Evolutionary conservation across 1,139 yeast species (phyloP).

Genomic region (Kodamaea ohmeri): DNA sequence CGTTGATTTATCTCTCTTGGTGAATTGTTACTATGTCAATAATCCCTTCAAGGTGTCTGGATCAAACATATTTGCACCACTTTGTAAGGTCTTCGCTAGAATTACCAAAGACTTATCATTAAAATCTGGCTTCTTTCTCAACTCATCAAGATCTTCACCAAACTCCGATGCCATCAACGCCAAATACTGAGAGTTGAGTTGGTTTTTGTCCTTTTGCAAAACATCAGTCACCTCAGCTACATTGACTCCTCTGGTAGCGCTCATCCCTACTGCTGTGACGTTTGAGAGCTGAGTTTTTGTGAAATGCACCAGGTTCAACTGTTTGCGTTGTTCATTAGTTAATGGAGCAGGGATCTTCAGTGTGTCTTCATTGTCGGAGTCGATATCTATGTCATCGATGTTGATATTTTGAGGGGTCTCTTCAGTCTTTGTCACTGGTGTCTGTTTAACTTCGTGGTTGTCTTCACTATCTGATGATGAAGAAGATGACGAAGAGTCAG

Average conservation of each 20-base stretch:
- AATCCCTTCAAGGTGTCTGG: constrained; percentile 48
- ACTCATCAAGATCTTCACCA: constrained; percentile 60
- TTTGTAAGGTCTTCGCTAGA: constrained; percentile 63
- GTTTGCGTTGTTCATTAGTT: constrained; percentile 22
- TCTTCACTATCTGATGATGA: constrained; percentile 31
- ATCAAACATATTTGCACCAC: constrained; percentile 66
- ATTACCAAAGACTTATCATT: constrained; percentile 54
- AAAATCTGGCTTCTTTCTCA: constrained; percentile 67
- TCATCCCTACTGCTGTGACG: constrained; percentile 18
- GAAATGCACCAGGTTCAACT: constrained; percentile 27
- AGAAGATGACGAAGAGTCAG: constrained; percentile 46
- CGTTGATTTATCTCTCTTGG: neutral
- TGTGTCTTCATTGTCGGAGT: constrained; percentile 38
- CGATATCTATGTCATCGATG: constrained; percentile 35
- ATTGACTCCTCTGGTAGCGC: constrained; percentile 17
- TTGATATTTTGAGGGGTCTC: constrained; percentile 20
- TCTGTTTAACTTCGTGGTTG: constrained; percentile 10
- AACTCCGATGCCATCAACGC: constrained; percentile 56
- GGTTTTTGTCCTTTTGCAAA: constrained; percentile 32
- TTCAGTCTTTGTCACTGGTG: constrained; percentile 11
- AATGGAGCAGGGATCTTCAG: constrained; percentile 16
- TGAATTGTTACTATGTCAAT: neutral
- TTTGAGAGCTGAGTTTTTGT: constrained; percentile 25
- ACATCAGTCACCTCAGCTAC: constrained; percentile 24
- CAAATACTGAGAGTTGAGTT: constrained; percentile 52